Conservation (phyloP, 495 filamentous ascomycete species). For the Neurospora terricola region DNA sequence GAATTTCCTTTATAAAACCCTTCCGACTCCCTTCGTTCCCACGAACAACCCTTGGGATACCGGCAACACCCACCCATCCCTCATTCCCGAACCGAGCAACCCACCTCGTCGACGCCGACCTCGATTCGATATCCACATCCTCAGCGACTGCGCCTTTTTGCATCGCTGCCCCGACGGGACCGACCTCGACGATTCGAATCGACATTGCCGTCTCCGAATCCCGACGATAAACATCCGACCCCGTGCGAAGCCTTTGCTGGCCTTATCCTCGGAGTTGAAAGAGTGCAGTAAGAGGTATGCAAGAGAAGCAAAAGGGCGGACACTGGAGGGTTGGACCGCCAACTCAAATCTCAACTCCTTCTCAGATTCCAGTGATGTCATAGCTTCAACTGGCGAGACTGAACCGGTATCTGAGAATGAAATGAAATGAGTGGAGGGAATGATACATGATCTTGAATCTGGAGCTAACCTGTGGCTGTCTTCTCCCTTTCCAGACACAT, state of each 20-base stretch:
- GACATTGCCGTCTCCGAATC: slow-evolving; percentile 1
- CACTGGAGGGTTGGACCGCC: slow-evolving; percentile 18
- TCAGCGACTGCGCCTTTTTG: background rate
- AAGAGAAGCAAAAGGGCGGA: background rate
- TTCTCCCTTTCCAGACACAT: slow-evolving; percentile 35
- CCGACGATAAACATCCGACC: background rate
- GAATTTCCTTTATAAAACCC: slow-evolving; percentile 12
- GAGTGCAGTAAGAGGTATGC: slow-evolving; percentile 20
- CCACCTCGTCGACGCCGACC: slow-evolving; percentile 7
- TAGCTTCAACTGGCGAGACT: slow-evolving; percentile 11
- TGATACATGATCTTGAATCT: background rate
- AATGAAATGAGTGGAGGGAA: slow-evolving; percentile 1
- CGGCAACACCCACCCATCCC: slow-evolving; percentile 3
- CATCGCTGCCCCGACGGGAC: background rate
- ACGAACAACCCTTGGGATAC: slow-evolving; percentile 2
- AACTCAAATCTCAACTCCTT: slow-evolving; percentile 11
- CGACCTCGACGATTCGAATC: background rate
- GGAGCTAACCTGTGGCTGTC: slow-evolving; percentile 22
- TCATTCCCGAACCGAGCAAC: slow-evolving; percentile 4
- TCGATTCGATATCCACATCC: background rate
- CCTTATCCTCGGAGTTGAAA: slow-evolving; percentile 21
- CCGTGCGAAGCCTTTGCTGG: slow-evolving; percentile 21
- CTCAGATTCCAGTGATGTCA: slow-evolving; percentile 14
- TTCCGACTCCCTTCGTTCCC: slow-evolving; percentile 23
- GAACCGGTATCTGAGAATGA: slow-evolving; percentile 18